Evolutionary conservation across 345 rosid species (phyloP).

Genomic region (Eucalyptus tenuipes): DNA sequence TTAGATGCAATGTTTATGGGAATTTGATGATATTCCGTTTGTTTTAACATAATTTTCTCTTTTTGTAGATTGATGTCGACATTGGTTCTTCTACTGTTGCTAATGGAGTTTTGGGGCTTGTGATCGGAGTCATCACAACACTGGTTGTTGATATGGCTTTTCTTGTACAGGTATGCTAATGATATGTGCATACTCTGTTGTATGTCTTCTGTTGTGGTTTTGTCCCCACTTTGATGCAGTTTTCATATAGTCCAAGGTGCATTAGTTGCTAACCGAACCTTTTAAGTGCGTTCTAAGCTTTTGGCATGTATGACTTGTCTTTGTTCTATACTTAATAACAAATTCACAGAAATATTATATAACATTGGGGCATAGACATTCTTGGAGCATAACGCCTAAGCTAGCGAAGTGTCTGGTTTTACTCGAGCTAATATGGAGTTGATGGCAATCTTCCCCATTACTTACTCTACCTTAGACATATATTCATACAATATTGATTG

Average conservation of each 20-base stretch:
- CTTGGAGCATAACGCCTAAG: background rate
- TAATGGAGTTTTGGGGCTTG: slow-evolving; percentile 97
- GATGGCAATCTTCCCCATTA: background rate
- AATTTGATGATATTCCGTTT: background rate
- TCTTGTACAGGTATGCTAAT: slow-evolving; percentile 68
- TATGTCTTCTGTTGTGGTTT: background rate
- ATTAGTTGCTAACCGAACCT: background rate
- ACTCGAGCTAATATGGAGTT: background rate
- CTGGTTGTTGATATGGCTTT: slow-evolving; percentile 99
- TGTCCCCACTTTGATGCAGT: background rate
- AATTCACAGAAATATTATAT: background rate
- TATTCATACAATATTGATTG: background rate
- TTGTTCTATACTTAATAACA: background rate
- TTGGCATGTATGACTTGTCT: background rate
- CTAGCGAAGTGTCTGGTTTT: background rate
- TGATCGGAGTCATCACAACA: slow-evolving; percentile 80
- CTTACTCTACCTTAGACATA: background rate
- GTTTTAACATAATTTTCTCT: background rate
- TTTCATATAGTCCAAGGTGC: background rate
- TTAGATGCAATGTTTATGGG: background rate
- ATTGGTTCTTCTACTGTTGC: slow-evolving; percentile 98
- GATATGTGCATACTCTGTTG: background rate
- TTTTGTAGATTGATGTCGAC: slow-evolving; percentile 77
- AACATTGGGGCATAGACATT: background rate
- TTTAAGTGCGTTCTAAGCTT: background rate